Evolutionary conservation across 805 yeast species (phyloP).

Genomic region (Spathaspora arborariae): DNA sequence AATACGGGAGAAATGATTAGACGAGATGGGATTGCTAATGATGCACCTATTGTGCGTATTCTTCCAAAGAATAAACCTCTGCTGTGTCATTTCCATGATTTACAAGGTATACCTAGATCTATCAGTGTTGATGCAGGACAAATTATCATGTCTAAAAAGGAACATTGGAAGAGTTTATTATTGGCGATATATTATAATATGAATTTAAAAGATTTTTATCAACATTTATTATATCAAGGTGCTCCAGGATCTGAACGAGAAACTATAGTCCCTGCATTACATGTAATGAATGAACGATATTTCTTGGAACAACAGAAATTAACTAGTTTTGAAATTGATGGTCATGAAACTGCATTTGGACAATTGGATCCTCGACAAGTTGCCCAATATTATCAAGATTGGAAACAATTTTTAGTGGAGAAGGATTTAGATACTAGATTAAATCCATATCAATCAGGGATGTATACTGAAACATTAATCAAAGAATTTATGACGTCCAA

Average conservation of each 20-base stretch:
- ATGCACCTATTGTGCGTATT: constrained; percentile 19
- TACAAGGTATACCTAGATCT: constrained; percentile 26
- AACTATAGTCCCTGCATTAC: constrained; percentile 35
- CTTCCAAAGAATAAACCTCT: constrained; percentile 12
- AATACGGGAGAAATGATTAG: constrained; percentile 25
- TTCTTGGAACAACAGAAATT: constrained; percentile 19
- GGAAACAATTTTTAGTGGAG: constrained; percentile 22
- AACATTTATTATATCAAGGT: constrained; percentile 32
- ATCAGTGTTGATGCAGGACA: constrained; percentile 34
- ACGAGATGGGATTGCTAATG: constrained; percentile 27
- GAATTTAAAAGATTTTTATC: constrained; percentile 25
- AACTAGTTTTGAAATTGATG: constrained; percentile 12
- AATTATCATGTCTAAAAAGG: constrained; percentile 30
- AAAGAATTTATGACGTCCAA: constrained; percentile 14
- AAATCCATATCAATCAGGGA: constrained; percentile 26
- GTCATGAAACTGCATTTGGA: constrained; percentile 27
- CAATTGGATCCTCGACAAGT: constrained; percentile 27
- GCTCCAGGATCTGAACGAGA: constrained; percentile 32
- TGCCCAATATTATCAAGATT: constrained; percentile 15
- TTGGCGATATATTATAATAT: constrained; percentile 33
- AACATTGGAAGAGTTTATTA: constrained; percentile 27
- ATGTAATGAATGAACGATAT: constrained; percentile 32
- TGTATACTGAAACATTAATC: constrained; percentile 20
- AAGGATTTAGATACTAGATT: constrained; percentile 26
- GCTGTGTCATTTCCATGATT: constrained; percentile 27